These are phyloP conservation scores for Colletotrichum simmondsii DNA, from an alignment of 2,329 filamentous ascomycete genomes.

Conservation along the genomic window DNA sequence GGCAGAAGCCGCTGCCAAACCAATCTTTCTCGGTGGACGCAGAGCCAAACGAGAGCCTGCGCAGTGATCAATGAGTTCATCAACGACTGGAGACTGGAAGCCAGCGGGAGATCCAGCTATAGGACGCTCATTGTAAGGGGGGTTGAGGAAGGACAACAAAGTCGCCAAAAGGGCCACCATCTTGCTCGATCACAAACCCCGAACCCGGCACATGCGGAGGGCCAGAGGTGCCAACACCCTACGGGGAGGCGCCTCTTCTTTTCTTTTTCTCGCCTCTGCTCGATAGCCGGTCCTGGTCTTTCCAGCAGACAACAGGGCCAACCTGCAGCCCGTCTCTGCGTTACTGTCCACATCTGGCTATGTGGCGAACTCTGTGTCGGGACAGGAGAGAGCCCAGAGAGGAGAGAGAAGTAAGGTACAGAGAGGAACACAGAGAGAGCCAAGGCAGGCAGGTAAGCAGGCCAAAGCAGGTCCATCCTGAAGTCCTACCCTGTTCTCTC, in stretches of 20 bases:
- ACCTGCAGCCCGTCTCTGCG: not conserved
- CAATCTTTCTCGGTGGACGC: conserved; percentile 8
- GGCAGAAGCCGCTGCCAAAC: conserved; percentile 16
- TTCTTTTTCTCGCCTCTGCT: not conserved
- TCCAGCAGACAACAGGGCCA: not conserved
- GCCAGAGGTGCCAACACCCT: not conserved
- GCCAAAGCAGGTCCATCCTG: not conserved
- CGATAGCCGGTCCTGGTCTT: not conserved
- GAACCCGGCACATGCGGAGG: conserved; percentile 26
- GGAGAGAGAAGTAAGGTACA: no score
- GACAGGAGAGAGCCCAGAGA: not conserved
- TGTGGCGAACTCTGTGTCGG: not conserved
- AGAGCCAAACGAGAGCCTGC: not conserved
- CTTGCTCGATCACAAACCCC: conserved; percentile 12
- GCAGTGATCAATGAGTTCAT: not conserved
- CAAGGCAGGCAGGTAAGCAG: not conserved
- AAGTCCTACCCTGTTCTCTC: not conserved
- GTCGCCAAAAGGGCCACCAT: not conserved
- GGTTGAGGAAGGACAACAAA: not conserved
- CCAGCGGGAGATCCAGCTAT: conserved; percentile 20
- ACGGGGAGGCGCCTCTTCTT: not conserved
- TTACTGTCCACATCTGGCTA: not conserved
- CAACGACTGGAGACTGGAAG: not conserved
- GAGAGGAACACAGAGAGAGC: not conserved
- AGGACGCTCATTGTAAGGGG: conserved; percentile 9